A percentile compares a stretch with the other conserved stretches of the same genome.
Conservation (phyloP, 371 early-diverging fungal genomes). For the Mortierella sp. region DNA sequence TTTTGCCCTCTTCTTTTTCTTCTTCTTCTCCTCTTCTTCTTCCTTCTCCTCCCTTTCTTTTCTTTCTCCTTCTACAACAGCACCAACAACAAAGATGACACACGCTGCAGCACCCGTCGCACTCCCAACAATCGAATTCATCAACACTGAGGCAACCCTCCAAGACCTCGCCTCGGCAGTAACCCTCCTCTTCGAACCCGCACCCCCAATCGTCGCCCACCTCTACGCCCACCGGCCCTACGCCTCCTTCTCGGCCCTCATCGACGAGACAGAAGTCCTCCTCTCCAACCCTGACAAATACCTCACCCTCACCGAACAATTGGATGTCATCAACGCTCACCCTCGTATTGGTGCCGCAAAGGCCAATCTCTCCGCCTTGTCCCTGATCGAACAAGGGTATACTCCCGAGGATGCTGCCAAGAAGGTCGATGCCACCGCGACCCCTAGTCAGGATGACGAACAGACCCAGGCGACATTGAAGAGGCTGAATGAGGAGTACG, state of each 20-base stretch:
- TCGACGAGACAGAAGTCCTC: slow-evolving; percentile 68
- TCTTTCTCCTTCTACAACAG: neutral
- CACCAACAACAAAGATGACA: slow-evolving; percentile 21
- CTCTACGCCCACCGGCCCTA: slow-evolving; percentile 80
- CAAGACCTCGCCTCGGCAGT: slow-evolving; percentile 73
- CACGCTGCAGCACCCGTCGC: slow-evolving; percentile 56
- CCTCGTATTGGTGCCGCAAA: slow-evolving; percentile 90
- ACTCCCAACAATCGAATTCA: slow-evolving; percentile 77
- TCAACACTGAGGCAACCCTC: slow-evolving; percentile 70
- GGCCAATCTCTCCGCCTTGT: slow-evolving; percentile 77
- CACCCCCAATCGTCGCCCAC: slow-evolving; percentile 83
- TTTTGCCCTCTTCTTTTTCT: neutral
- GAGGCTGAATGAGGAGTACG: slow-evolving; percentile 80
- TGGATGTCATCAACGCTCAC: slow-evolving; percentile 87
- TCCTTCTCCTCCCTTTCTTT: neutral
- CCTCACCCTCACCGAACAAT: slow-evolving; percentile 70
- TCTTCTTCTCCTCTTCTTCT: slow-evolving; percentile 3
- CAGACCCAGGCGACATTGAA: slow-evolving; percentile 68
- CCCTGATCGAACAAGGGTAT: slow-evolving; percentile 85
- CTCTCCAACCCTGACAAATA: slow-evolving; percentile 59
- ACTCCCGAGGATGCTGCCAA: slow-evolving; percentile 41
- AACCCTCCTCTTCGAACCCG: slow-evolving; percentile 87
- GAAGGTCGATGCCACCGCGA: slow-evolving; percentile 24
- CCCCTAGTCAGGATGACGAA: slow-evolving; percentile 59
- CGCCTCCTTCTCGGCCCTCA: slow-evolving; percentile 71